Evolutionary conservation across 179 eudicot genomes (phyloP), one percentile per base, ranked within the genome.

Genomic region (Spergularia azorica): DNA sequence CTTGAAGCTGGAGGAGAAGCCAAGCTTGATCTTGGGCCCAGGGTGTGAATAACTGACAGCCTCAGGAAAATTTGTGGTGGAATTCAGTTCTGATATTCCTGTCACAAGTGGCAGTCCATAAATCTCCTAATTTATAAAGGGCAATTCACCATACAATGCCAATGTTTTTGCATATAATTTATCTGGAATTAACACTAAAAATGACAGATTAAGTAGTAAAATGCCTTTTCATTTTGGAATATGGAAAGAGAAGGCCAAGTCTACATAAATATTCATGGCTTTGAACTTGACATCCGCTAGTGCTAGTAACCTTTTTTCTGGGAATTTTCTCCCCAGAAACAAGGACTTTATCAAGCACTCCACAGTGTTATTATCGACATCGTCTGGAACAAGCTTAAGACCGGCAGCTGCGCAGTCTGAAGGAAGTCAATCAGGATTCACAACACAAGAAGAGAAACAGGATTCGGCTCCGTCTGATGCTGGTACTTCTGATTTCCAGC

Each of bases 31-130:
- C 11, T 6, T 70, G 63, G 76, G 46, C 51, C 71, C 59, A 54
- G 7, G 46, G 39, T 55, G 39, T 63, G 41, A 77, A 81, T 26
- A 50, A 59, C 55, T 74, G 56, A 56, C 68, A 81, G 71, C 87
- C 87, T 55, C 84, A 84, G 56, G 73, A 84, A 81, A 43, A 32
- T 26, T 54, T 75, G 84, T 80, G 86, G 86, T 41, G 67, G 39
- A 73, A 14, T 51, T 56, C 15, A 72, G 62, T 48, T 67, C 32
- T 26, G 32, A 26, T 26, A 26, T 26, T 26, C 32, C 32, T 26
- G 32, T 26, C 32, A 26, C 32, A 26, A 26, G 32, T 26, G 32
- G 32, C 71, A 10, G 8, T 68, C 26, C 39, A 51, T 39, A 52
- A 17, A 56, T 41, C 20, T 71, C 41, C 16, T 17, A 32, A 11